These are phyloP conservation scores for Saccharomycodes ludwigii DNA, from an alignment of 805 yeast species.

Conservation along the genomic window DNA sequence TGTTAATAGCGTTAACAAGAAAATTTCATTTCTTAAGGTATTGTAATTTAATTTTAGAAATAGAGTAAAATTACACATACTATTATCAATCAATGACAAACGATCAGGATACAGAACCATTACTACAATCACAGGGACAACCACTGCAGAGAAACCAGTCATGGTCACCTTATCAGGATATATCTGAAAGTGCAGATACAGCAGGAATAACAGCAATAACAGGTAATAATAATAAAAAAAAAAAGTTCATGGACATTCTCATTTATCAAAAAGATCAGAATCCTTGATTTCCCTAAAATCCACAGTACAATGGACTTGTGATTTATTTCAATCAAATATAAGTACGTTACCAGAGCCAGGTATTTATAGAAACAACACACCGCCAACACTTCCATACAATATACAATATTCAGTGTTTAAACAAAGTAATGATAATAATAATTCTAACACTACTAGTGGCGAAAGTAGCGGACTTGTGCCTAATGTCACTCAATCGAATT, in stretches of 20 bases:
- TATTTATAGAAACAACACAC: constrained; percentile 3
- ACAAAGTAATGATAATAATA: constrained; percentile 17
- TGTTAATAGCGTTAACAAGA: no score
- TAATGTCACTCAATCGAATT: no score
- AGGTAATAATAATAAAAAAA: not conserved
- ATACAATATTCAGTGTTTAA: constrained; percentile 47
- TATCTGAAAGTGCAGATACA: not conserved
- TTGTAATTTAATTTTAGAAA: no score
- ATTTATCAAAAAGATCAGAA: no score
- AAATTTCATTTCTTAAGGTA: no score
- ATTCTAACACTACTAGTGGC: not conserved
- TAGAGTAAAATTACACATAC: no score
- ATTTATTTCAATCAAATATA: not conserved
- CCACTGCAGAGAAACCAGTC: not conserved
- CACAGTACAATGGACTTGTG: not conserved
- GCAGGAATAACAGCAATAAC: not conserved
- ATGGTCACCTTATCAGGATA: constrained; percentile 1
- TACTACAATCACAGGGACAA: no score
- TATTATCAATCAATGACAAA: no score
- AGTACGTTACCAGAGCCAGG: constrained; percentile 1
- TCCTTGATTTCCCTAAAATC: constrained; percentile 1
- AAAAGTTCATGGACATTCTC: no score
- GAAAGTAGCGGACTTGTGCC: no score
- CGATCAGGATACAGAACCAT: no score
- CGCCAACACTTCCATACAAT: constrained; percentile 24